phyloP scores from a whole-genome alignment of 345 rosid species.

The thale cress (Arabidopsis thaliana) region TAIR10.1 NC_003074.8:11262001-11262500 shows the following conservation, averaged over 20 bases:
- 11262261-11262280: neutral
- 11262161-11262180: neutral
- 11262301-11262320: neutral
- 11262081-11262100: neutral
- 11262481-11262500: conserved; percentile 34
- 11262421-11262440: conserved; percentile 16
- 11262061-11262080: neutral
- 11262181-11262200: neutral
- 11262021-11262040: neutral
- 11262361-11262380: neutral
- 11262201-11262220: neutral
- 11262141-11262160: conserved; percentile 11
- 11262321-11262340: neutral
- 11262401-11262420: neutral
- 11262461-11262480: conserved; percentile 7
- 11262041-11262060: neutral
- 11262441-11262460: neutral
- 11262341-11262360: conserved; percentile 13
- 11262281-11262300: neutral
- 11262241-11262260: neutral
- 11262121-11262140: neutral
- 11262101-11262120: neutral
- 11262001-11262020: neutral
- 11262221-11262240: neutral
- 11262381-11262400: conserved; percentile 5